phyloP scores from a whole-genome alignment of 805 yeast genomes.

The Metschnikowia kofuensis region DNA sequence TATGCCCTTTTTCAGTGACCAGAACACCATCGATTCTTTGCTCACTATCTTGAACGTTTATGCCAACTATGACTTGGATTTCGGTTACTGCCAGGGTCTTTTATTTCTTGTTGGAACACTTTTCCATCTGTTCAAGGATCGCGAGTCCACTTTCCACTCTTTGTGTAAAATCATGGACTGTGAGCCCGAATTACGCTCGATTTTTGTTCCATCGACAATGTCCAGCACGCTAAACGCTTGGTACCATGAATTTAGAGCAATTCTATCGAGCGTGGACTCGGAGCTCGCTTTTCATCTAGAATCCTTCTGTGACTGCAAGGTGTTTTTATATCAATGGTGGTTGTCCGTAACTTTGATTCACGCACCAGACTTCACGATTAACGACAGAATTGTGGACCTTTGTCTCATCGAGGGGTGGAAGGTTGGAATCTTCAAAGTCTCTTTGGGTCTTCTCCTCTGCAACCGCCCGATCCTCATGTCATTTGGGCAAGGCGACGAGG shows the following conservation, averaged over 20 bases:
- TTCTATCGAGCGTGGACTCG: slow-evolving; percentile 40
- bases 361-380: slow-evolving; percentile 50
- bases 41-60: slow-evolving; percentile 59
- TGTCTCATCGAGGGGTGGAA: slow-evolving; percentile 54
- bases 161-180: slow-evolving; percentile 58
- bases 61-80: slow-evolving; percentile 60
- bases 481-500: slow-evolving; percentile 34
- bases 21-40: slow-evolving; percentile 43
- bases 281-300: slow-evolving; percentile 44
- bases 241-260: slow-evolving; percentile 47
- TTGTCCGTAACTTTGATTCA: slow-evolving; percentile 57
- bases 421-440: slow-evolving; percentile 50
- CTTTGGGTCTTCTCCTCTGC: slow-evolving; percentile 48
- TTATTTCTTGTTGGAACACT: slow-evolving; percentile 61
- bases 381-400: slow-evolving; percentile 50
- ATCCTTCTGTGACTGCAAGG: slow-evolving; percentile 40
- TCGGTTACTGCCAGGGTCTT: slow-evolving; percentile 69
- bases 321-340: slow-evolving; percentile 65
- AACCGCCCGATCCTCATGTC: slow-evolving; percentile 45
- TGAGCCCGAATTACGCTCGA: slow-evolving; percentile 48
- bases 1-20: slow-evolving; percentile 45
- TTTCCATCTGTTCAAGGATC: slow-evolving; percentile 36
- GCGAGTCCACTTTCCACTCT: slow-evolving; percentile 47
- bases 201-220: slow-evolving; percentile 49
- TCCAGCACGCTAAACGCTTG: slow-evolving; percentile 53